Base-by-base conservation (phyloP, 352 stramenopile species). In the Blastocystis sp. region DNA sequence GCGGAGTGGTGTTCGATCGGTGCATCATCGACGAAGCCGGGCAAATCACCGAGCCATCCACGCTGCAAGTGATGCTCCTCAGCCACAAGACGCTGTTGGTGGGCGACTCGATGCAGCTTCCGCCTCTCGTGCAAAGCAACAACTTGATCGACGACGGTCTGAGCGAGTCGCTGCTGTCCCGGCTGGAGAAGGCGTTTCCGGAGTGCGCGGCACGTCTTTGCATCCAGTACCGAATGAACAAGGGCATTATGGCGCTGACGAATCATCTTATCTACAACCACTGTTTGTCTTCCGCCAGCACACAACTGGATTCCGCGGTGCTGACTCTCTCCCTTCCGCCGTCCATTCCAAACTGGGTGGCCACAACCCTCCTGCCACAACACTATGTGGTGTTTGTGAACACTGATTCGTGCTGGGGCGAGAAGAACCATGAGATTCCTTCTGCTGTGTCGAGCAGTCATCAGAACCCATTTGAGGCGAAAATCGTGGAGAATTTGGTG, bases 181-280 rank as follows among this genome's bases (percentile, higher is more conserved):
- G 93, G 7, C 89, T 99, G 24, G 78, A 88, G 52, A 42, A 94
- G 93, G 7, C 94, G 97, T 69, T 93, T 92, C 19, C 90, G 92
- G 87, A 21, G 14, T 88, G 63, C 21, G 52, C 21, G 45, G 92
- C 95, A 68, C 92, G 95, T 76, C 90, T 99, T n/a, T 97, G 93
- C n/a, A 95, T 96, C 68, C 97, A 99, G 91, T 99, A 98, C 90
- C 93, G 97, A 61, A 99, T 98, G 96, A 96, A 98, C 90, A 90
- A 92, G 57, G 92, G 97, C 62, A 97, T 99, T 70, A 98, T 98
- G 92, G 84, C 93, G 60, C 77, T 99, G 4, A 95, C 93, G 42
- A 99, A 98, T 91, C 92, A 93, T n/a, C 91, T 98, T 62, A 92
- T 97, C 10, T 97, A 97, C 77, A 93, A 93, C 7, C 94, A 98